These are phyloP conservation scores for Postia placenta DNA, from an alignment of 768 basidiomycete genomes.

Conservation along the genomic window DNA sequence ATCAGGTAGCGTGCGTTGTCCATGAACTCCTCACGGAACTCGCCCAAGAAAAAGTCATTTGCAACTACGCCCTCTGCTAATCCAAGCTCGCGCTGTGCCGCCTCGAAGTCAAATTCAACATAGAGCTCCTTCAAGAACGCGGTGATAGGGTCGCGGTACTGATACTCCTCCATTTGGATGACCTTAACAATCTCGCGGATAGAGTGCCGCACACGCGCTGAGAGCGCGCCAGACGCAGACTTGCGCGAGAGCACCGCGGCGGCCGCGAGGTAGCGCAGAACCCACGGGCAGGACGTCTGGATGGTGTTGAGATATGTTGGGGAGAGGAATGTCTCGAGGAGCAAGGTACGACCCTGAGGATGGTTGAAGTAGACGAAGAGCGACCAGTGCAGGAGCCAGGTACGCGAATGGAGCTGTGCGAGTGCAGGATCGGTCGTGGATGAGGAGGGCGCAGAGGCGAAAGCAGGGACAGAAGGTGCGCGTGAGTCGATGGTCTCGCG, in stretches of 20 bases:
- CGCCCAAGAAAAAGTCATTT: conserved; percentile 91
- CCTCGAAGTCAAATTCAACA: conserved; percentile 93
- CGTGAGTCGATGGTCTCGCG: conserved; percentile 87
- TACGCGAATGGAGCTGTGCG: conserved; percentile 86
- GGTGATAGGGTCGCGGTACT: conserved; percentile 92
- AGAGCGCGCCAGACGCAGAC: conserved; percentile 49
- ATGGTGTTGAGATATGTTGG: conserved; percentile 98
- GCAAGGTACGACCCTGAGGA: conserved; percentile 80
- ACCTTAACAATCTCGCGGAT: conserved; percentile 91
- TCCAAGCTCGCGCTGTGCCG: conserved; percentile 77
- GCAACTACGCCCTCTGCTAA: conserved; percentile 77
- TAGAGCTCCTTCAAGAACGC: conserved; percentile 92
- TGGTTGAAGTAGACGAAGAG: conserved; percentile 99
- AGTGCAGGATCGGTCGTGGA: conserved; percentile 55
- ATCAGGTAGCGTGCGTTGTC: conserved; percentile 96
- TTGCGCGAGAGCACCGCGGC: conserved; percentile 92
- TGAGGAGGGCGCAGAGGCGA: conserved; percentile 28
- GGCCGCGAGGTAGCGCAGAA: conserved; percentile 89
- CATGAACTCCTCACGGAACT: conserved; percentile 89
- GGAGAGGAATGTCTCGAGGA: conserved; percentile 94
- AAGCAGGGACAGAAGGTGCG: conserved; percentile 39
- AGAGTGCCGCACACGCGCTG: conserved; percentile 78
- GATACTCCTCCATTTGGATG: conserved; percentile 92
- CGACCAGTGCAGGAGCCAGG: conserved; percentile 97
- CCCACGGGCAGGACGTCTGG: conserved; percentile 92